Evolutionary conservation across 306 rosid genomes (phyloP), one percentile per base, ranked within the genome.

Genomic region (Castanopsis chinensis): DNA sequence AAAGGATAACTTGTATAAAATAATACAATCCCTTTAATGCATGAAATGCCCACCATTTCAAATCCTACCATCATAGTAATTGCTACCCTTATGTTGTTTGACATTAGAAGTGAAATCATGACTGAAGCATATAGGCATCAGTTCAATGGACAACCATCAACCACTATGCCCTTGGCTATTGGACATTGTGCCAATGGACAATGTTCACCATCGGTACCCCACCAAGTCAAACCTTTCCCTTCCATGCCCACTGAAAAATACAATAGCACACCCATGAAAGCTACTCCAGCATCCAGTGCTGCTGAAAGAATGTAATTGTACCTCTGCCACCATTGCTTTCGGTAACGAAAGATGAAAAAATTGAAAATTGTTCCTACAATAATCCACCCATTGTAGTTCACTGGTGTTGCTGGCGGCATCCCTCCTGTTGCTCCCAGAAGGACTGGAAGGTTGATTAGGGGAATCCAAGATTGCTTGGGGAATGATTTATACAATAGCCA

Each of bases 251-350:
- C 58, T 5, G 91, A 76, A 53, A 90, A 89, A 80, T 88, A 93
- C 49, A 91, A 73, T 23, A 93, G 12, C 32, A 93, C 88, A 3
- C 85, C 91, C 98, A 93, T 93, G 77, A 93, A 91, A 78, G 98
- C 97, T 78, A 93, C 90, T 5, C 98, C 98, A 5, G 91, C 93
- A 80, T 93, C 98, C 69, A 93, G 77, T 80, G 97, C 97, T 4
- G 94, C 94, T 37, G 98, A 93, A 17, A 93, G 89, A 82, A 91
- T 82, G 79, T 93, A 90, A 82, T 93, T 93, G 86, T 93, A 93
- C 79, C 91, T 93, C 90, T 91, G 98, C 97, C 98, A 93, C 97
- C 98, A 93, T 6, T 74, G 72, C 86, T 93, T 89, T 79, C 89
- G 77, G 88, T 93, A 93, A 17, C 93, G 92, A 86, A 89, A 91